A percentile compares a stretch with the other conserved stretches of the same genome.
Conservation (phyloP, 2,329 filamentous ascomycete species). For the Cladophialophora yegresii region DNA sequence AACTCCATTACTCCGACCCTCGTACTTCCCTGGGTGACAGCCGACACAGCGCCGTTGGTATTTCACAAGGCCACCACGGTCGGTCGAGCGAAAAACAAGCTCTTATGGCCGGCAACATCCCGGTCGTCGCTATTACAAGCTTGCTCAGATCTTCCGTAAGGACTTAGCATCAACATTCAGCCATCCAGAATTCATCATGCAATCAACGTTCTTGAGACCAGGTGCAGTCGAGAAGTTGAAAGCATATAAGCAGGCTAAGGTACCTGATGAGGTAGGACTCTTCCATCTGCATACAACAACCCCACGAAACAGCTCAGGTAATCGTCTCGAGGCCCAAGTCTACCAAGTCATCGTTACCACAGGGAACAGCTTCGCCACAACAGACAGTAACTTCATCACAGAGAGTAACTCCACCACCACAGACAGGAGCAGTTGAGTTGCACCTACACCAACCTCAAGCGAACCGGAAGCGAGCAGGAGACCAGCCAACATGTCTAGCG, state of each 20-base stretch:
- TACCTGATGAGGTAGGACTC: neutral
- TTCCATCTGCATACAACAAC: neutral
- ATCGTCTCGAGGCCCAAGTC: conserved; percentile 16
- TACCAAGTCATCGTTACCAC: neutral
- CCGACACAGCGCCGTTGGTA: neutral
- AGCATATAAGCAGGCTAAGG: conserved; percentile 7
- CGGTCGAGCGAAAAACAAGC: neutral
- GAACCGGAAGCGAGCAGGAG: neutral
- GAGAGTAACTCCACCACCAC: neutral
- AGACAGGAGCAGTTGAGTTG: neutral
- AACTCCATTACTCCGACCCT: conserved; percentile 1
- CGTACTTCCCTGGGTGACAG: neutral
- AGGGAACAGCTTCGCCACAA: neutral
- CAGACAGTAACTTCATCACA: neutral
- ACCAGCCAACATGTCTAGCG: conserved; percentile 20
- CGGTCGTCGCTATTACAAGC: neutral
- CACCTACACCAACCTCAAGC: neutral
- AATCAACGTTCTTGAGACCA: neutral
- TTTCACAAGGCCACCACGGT: neutral
- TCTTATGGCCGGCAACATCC: neutral
- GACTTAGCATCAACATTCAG: conserved; percentile 1
- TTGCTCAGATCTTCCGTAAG: neutral
- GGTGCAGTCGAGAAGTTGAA: neutral
- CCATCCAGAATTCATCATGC: neutral
- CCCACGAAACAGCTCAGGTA: conserved; percentile 15